Evolutionary conservation across 805 yeast species (phyloP).

Genomic region (Candida railenensis): DNA sequence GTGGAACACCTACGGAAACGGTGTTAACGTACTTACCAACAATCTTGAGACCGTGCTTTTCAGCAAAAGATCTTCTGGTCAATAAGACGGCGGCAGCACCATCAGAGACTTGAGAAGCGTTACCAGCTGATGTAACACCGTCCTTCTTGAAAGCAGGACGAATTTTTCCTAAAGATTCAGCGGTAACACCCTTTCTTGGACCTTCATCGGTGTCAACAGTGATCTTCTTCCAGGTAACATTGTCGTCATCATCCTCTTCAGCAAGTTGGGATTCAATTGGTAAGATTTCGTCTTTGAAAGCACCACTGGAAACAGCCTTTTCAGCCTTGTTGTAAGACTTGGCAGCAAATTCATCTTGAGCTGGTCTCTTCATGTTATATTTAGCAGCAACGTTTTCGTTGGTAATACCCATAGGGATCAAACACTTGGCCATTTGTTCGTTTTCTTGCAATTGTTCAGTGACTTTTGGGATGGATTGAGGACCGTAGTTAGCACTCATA

Average conservation of each 20-base stretch:
- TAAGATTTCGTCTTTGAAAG: conserved; percentile 85
- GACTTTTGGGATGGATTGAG: conserved; percentile 60
- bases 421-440: conserved; percentile 56
- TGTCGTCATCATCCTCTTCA: conserved; percentile 59
- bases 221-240: conserved; percentile 40
- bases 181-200: conserved; percentile 83
- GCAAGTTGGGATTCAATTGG: conserved; percentile 67
- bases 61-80: conserved; percentile 84
- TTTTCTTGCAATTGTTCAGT: conserved; percentile 34
- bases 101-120: conserved; percentile 93
- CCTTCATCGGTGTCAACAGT: conserved; percentile 78
- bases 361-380: conserved; percentile 61
- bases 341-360: conserved; percentile 90
- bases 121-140: conserved; percentile 93
- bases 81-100: conserved; percentile 92
- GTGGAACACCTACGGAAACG: conserved; percentile 89
- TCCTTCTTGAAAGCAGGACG: conserved; percentile 83
- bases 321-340: conserved; percentile 82
- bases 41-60: conserved; percentile 66
- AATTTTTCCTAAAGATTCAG: conserved; percentile 68
- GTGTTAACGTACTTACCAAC: conserved; percentile 79
- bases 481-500: conserved; percentile 89
- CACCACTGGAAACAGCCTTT: conserved; percentile 64
- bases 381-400: conserved; percentile 83
- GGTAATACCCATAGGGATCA: conserved; percentile 95